Conservation (phyloP, 495 filamentous ascomycete genomes). For the Physcia stellaris region DNA sequence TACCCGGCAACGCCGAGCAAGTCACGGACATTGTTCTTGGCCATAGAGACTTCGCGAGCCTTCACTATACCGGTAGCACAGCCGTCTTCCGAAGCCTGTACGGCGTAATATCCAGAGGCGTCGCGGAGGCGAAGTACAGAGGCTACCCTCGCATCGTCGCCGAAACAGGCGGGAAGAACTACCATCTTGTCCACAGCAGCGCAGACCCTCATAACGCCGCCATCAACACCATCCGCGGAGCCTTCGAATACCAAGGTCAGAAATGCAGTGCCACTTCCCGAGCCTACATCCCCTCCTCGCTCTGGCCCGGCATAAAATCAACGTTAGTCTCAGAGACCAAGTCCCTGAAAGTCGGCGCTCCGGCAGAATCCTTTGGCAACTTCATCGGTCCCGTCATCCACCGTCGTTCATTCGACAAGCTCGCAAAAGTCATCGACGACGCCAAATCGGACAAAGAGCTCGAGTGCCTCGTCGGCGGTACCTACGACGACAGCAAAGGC, state of each 20-base stretch:
- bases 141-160: slow-evolving; percentile 72
- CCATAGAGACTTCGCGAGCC: slow-evolving; percentile 57
- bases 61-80: slow-evolving; percentile 75
- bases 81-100: slow-evolving; percentile 68
- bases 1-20: slow-evolving; percentile 62
- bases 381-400: slow-evolving; percentile 47
- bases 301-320: slow-evolving; percentile 45
- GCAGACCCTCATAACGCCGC: slow-evolving; percentile 67
- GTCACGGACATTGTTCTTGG: slow-evolving; percentile 55
- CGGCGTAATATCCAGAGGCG: slow-evolving; percentile 52
- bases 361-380: slow-evolving; percentile 46
- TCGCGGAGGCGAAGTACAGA: slow-evolving; percentile 53
- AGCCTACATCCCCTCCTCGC: slow-evolving; percentile 52
- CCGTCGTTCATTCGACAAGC: slow-evolving; percentile 38
- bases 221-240: slow-evolving; percentile 67
- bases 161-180: slow-evolving; percentile 88
- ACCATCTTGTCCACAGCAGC: slow-evolving; percentile 64
- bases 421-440: slow-evolving; percentile 42
- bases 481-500: slow-evolving; percentile 43
- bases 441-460: slow-evolving; percentile 49
- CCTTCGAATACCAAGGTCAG: slow-evolving; percentile 85
- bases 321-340: slow-evolving; percentile 50
- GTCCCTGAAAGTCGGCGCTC: slow-evolving; percentile 52
- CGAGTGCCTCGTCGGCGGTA: slow-evolving; percentile 44
- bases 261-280: slow-evolving; percentile 79